Evolutionary conservation across 371 early-diverging fungal genomes (phyloP).

Genomic region (Mortierella sp.): DNA sequence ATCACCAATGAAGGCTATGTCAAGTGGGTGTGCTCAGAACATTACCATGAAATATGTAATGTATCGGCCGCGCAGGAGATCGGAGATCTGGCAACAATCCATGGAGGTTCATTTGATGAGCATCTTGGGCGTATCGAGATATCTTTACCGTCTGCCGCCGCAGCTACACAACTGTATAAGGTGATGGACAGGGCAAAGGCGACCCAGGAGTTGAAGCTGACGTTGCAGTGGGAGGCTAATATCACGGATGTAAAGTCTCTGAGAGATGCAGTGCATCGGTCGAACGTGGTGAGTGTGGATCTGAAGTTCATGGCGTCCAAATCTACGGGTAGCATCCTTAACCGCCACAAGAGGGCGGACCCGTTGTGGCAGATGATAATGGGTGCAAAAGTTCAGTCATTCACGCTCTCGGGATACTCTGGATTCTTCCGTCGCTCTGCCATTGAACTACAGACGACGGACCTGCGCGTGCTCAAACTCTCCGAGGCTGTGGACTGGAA

Average conservation of each 20-base stretch:
- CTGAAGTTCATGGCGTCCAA: conserved; percentile 2
- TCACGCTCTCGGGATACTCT: conserved; percentile 12
- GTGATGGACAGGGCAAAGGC: conserved; percentile 11
- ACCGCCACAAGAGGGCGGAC: conserved; percentile 19
- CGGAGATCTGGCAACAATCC: conserved; percentile 1
- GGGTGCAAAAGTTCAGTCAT: conserved; percentile 15
- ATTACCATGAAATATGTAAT: conserved; percentile 17
- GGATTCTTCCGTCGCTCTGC: conserved; percentile 21
- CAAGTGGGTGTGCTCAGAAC: conserved; percentile 42
- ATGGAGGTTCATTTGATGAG: conserved; percentile 21
- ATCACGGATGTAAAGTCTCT: conserved; percentile 17
- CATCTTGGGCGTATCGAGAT: conserved; percentile 18
- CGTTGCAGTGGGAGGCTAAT: conserved; percentile 17
- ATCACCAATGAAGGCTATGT: conserved; percentile 25
- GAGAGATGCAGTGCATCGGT: conserved; percentile 12
- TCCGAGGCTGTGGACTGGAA: conserved; percentile 24
- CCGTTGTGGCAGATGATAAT: conserved; percentile 32
- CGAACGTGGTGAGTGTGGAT: conserved; percentile 15
- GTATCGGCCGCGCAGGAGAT: conserved; percentile 4
- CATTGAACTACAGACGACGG: neutral
- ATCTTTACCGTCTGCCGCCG: conserved; percentile 1
- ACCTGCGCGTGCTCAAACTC: conserved; percentile 14
- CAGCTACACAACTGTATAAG: conserved; percentile 23
- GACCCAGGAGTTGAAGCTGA: conserved; percentile 24
- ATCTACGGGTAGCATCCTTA: conserved; percentile 7